phyloP scores from a whole-genome alignment of 768 basidiomycete genomes.

The Lentinula lateritia region DNA sequence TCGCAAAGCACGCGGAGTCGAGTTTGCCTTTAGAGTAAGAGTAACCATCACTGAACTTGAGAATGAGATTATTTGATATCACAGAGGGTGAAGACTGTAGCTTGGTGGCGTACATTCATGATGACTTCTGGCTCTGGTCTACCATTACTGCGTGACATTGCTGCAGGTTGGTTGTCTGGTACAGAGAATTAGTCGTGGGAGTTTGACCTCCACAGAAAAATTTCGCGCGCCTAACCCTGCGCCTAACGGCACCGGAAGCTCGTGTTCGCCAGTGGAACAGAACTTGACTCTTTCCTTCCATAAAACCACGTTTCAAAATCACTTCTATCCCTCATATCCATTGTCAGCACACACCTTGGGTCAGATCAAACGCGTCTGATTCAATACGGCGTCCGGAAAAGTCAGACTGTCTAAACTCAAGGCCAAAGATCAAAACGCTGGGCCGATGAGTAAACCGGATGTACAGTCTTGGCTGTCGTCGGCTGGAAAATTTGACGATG shows the following conservation, averaged over 20 bases:
- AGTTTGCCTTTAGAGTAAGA: slow-evolving; percentile 64
- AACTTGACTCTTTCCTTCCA: neutral
- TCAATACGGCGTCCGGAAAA: slow-evolving; percentile 26
- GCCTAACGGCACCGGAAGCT: neutral
- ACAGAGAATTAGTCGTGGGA: neutral
- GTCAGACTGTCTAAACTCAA: slow-evolving; percentile 43
- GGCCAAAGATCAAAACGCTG: slow-evolving; percentile 34
- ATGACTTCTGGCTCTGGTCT: slow-evolving; percentile 62
- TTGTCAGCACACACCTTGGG: too few species aligned
- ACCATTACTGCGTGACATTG: slow-evolving; percentile 42
- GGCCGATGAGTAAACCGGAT: slow-evolving; percentile 42
- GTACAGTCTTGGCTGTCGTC: slow-evolving; percentile 62
- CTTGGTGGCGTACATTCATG: slow-evolving; percentile 43
- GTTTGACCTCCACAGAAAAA: neutral
- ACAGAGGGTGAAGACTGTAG: neutral
- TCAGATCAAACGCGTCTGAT: neutral
- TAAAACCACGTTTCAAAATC: too few species aligned
- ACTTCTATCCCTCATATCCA: too few species aligned
- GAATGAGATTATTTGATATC: neutral
- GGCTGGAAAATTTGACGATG: slow-evolving; percentile 30
- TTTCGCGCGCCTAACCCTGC: neutral
- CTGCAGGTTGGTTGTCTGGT: neutral
- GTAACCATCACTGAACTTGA: slow-evolving; percentile 54
- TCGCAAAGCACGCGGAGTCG: slow-evolving; percentile 55
- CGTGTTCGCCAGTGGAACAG: neutral